Conservation (phyloP, 208 protist genomes). For the Leishmania martiniquensis region DNA sequence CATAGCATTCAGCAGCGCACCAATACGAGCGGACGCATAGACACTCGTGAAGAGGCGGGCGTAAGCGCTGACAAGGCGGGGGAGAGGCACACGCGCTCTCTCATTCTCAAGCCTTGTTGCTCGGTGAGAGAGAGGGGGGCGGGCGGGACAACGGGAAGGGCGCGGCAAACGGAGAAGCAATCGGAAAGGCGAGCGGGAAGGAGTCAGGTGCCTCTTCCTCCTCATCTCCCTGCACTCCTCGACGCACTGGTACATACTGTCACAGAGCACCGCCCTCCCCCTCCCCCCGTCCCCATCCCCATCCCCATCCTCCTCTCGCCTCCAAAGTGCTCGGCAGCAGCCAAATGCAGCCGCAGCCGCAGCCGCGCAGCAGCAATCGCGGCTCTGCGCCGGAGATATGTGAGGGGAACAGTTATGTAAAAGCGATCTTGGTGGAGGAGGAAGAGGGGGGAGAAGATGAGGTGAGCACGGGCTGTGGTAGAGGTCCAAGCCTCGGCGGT, state of each 20-base stretch:
- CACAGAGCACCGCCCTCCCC: too few relatives aligned
- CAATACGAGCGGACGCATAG: neutral
- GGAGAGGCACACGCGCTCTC: too few relatives aligned
- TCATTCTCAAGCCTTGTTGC: too few relatives aligned
- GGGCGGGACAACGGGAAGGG: too few relatives aligned
- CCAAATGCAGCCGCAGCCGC: neutral
- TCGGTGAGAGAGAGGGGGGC: too few relatives aligned
- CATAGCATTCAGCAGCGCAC: neutral
- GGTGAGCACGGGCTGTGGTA: neutral
- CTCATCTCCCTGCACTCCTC: neutral
- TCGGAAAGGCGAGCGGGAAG: neutral
- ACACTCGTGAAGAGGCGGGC: neutral
- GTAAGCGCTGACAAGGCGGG: too few relatives aligned
- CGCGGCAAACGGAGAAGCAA: too few relatives aligned
- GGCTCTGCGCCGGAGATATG: neutral
- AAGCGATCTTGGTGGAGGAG: slow-evolving; percentile 2
- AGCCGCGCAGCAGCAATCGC: neutral
- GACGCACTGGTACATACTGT: neutral
- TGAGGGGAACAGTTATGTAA: neutral
- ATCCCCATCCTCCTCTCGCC: neutral
- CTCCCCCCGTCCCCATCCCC: too few relatives aligned
- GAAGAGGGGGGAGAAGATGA: neutral
- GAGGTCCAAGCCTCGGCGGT: neutral
- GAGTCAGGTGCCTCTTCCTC: neutral
- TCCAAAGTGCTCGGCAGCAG: neutral